These are phyloP conservation scores for Stephania yunnanensis DNA, from an alignment of 164 flowering plant species.

Conservation along the genomic window DNA sequence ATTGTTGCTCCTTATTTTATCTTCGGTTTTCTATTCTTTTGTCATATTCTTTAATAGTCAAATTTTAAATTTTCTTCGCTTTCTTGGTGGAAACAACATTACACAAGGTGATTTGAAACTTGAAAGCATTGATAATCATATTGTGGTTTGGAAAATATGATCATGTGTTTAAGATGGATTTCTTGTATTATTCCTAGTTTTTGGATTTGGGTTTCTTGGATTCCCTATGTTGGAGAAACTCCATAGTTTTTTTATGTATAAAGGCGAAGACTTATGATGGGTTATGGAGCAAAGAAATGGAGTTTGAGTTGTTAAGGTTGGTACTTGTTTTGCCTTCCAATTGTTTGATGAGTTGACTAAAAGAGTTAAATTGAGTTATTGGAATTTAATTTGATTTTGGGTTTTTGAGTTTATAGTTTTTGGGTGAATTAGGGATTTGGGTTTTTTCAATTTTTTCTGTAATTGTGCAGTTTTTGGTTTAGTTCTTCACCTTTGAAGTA, in stretches of 20 bases:
- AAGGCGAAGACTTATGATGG: background rate
- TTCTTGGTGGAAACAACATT: too few relatives aligned
- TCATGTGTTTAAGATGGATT: constrained; percentile 6
- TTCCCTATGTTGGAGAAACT: constrained; percentile 1
- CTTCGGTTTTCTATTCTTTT: too few relatives aligned
- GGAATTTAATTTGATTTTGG: background rate
- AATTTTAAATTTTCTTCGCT: too few relatives aligned
- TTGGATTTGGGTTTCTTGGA: background rate
- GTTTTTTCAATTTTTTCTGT: background rate
- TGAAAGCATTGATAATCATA: too few relatives aligned
- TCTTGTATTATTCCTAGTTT: background rate
- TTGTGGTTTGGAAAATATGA: background rate
- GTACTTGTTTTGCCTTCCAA: background rate
- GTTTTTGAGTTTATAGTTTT: background rate
- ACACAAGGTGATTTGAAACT: too few relatives aligned
- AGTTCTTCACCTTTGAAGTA: too few relatives aligned
- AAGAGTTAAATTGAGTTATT: too few relatives aligned
- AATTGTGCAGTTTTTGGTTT: background rate
- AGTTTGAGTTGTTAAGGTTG: background rate
- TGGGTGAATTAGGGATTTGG: constrained; percentile 1
- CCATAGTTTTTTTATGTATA: background rate
- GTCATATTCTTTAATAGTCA: too few relatives aligned
- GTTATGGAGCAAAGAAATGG: background rate
- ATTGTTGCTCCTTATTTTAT: too few relatives aligned
- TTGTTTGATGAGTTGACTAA: background rate